Conservation (phyloP, 345 rosid species). For the Punica granatum region DNA sequence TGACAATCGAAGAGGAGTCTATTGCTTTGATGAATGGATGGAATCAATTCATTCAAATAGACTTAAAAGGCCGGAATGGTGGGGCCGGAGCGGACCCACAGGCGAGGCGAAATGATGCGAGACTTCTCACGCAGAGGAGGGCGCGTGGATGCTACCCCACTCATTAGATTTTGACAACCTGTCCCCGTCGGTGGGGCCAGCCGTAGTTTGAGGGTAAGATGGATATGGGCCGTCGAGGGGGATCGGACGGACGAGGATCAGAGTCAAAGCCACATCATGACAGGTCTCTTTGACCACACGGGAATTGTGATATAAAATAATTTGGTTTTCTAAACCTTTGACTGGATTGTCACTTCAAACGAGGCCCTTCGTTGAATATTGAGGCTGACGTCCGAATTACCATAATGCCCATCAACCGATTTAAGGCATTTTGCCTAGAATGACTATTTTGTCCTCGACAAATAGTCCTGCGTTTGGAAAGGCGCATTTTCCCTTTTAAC, state of each 20-base stretch:
- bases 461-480: not conserved
- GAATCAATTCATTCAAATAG: not conserved
- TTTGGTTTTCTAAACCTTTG: conserved; percentile 50
- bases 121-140: conserved; percentile 8
- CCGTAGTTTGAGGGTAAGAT: not conserved
- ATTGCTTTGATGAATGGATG: no score
- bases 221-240: conserved; percentile 2
- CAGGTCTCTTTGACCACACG: conserved; percentile 31
- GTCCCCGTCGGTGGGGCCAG: conserved; percentile 13
- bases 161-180: conserved; percentile 9
- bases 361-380: conserved; percentile 54
- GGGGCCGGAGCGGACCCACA: conserved; percentile 6
- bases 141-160: conserved; percentile 14
- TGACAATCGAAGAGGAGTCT: no score
- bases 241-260: conserved; percentile 3
- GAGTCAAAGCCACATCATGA: conserved; percentile 12
- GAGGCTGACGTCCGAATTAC: conserved; percentile 24
- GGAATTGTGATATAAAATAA: conserved; percentile 26
- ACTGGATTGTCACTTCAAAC: conserved; percentile 62
- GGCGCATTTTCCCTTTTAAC: not conserved
- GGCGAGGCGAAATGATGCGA: not conserved
- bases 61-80: not conserved
- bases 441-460: not conserved
- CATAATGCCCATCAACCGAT: conserved; percentile 11
- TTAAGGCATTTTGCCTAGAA: not conserved